phyloP scores from a whole-genome alignment of 176 grass and related monocot species.

The Leersia perrieri region DNA sequence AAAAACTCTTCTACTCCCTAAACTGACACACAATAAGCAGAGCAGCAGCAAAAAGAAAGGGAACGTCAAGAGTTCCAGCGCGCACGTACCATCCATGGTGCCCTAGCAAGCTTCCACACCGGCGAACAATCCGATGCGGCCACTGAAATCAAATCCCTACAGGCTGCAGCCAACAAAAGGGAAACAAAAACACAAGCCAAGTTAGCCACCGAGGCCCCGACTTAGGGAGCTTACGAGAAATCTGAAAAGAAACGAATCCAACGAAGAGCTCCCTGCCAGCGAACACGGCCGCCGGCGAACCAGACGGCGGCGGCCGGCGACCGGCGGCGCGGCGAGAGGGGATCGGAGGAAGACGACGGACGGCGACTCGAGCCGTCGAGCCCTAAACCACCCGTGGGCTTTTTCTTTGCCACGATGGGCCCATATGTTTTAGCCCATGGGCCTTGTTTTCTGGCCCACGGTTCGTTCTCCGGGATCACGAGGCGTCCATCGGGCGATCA shows the following conservation, averaged over 20 bases:
- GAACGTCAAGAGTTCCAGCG: neutral
- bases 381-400: neutral
- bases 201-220: neutral
- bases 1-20: neutral
- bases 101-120: constrained; percentile 3
- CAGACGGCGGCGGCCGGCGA: neutral
- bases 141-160: constrained; percentile 15
- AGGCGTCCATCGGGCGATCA: constrained; percentile 2
- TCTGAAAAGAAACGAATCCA: neutral
- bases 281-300: neutral
- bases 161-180: constrained; percentile 12
- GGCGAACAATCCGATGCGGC: neutral
- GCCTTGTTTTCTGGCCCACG: neutral
- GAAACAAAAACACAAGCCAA: neutral
- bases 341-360: neutral
- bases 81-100: constrained; percentile 44
- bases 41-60: neutral
- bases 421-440: neutral
- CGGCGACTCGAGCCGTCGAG: no score
- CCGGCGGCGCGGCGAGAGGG: neutral
- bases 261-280: neutral
- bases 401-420: neutral
- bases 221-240: neutral
- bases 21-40: neutral
- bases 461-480: neutral